Conservation (phyloP, 2,329 filamentous ascomycete genomes). For the Fusarium sp. region DNA sequence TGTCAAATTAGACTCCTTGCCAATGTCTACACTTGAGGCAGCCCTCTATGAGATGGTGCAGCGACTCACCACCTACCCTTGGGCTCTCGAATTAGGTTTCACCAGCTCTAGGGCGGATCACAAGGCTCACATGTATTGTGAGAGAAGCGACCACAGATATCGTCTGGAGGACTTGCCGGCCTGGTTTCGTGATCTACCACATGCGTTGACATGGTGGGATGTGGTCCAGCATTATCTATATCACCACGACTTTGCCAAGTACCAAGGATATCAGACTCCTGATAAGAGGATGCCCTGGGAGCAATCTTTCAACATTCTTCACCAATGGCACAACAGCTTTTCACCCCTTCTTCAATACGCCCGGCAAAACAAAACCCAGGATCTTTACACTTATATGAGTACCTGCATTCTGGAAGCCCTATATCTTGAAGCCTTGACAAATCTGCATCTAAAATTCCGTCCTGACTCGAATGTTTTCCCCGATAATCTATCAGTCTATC, state of each 20-base stretch:
- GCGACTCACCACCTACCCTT: constrained; percentile 37
- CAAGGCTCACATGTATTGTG: constrained; percentile 1
- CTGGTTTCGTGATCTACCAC: constrained; percentile 26
- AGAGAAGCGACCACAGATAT: constrained; percentile 17
- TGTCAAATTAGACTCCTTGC: constrained; percentile 14
- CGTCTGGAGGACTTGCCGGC: constrained; percentile 25
- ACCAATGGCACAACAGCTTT: constrained; percentile 34
- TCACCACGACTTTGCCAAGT: constrained; percentile 2
- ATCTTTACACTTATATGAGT: constrained; percentile 22
- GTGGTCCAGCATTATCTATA: constrained; percentile 27
- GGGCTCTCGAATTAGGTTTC: constrained; percentile 29
- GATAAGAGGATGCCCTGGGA: constrained; percentile 13
- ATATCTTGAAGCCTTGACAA: constrained; percentile 33
- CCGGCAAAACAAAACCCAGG: constrained; percentile 4
- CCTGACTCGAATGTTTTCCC: constrained; percentile 27
- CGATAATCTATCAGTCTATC: constrained; percentile 27
- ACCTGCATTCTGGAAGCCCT: constrained; percentile 36
- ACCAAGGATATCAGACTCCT: not conserved
- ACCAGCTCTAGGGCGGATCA: constrained; percentile 4
- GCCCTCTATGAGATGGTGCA: constrained; percentile 37
- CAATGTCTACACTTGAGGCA: constrained; percentile 25
- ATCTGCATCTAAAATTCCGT: constrained; percentile 16
- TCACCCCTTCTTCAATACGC: constrained; percentile 23
- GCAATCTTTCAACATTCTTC: constrained; percentile 9
- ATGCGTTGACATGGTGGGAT: constrained; percentile 38